Conservation (phyloP, 352 stramenopile species). For the Phytophthora fragariaefolia region DNA sequence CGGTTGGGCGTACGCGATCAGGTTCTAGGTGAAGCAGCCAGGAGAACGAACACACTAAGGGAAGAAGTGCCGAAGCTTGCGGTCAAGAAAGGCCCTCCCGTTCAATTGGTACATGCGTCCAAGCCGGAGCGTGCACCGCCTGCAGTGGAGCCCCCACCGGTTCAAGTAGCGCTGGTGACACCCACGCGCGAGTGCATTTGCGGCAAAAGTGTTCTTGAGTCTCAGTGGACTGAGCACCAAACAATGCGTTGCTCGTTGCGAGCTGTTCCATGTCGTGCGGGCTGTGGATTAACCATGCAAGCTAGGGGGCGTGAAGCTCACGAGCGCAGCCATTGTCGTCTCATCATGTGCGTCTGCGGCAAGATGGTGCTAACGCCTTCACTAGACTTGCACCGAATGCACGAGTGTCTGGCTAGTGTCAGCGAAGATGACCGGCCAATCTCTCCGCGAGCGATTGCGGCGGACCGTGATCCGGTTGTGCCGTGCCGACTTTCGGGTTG, state of each 20-base stretch:
- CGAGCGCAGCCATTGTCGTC: constrained; percentile 71
- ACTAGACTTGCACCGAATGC: constrained; percentile 58
- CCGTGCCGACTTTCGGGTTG: constrained; percentile 21
- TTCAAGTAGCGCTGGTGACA: background rate
- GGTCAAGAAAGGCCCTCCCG: constrained; percentile 53
- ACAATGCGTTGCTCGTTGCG: constrained; percentile 45
- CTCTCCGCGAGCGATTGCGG: constrained; percentile 10
- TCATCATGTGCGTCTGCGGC: constrained; percentile 67
- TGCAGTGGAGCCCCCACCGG: background rate
- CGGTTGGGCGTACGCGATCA: constrained; percentile 25
- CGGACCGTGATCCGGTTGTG: constrained; percentile 15
- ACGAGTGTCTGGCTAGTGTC: constrained; percentile 50
- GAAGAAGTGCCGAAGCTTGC: constrained; percentile 42
- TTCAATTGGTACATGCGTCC: constrained; percentile 22
- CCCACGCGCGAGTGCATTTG: constrained; percentile 49
- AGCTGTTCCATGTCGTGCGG: constrained; percentile 54
- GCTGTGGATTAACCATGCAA: constrained; percentile 57
- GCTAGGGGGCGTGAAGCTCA: constrained; percentile 62
- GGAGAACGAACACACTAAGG: background rate
- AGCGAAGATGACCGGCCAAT: background rate
- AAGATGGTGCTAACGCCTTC: constrained; percentile 73
- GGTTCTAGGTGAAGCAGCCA: constrained; percentile 17
- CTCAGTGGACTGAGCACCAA: constrained; percentile 43
- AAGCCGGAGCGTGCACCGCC: background rate
- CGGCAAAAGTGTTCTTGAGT: constrained; percentile 38